These are phyloP conservation scores for Geranium incanum DNA, from an alignment of 441 rosid genomes.

Conservation along the genomic window DNA sequence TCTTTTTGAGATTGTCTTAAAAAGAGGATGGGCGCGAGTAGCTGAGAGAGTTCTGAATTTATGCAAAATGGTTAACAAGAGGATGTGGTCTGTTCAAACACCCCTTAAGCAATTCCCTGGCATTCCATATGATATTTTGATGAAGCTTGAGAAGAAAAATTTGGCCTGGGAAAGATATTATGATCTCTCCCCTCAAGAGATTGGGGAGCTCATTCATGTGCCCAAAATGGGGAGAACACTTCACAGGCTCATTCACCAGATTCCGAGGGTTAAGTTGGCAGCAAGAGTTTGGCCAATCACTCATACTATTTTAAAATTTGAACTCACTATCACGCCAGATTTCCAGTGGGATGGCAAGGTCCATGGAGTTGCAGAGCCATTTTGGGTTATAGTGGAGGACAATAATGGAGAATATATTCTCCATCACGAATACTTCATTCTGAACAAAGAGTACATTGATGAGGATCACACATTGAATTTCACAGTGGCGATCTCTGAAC, in stretches of 20 bases:
- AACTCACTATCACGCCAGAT: conserved; percentile 76
- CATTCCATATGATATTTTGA: conserved; percentile 68
- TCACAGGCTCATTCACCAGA: conserved; percentile 78
- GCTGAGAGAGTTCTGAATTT: conserved; percentile 85
- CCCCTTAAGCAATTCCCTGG: conserved; percentile 86
- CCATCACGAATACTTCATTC: conserved; percentile 81
- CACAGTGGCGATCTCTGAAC: conserved; percentile 89
- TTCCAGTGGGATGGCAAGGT: conserved; percentile 90
- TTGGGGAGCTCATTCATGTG: conserved; percentile 78
- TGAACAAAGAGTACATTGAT: conserved; percentile 78
- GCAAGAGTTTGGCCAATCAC: conserved; percentile 89
- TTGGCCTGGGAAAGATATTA: conserved; percentile 93
- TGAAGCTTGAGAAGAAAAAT: conserved; percentile 88
- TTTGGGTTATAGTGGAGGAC: conserved; percentile 93
- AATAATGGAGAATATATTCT: conserved; percentile 85
- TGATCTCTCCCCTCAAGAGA: conserved; percentile 81
- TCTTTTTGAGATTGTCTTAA: conserved; percentile 81
- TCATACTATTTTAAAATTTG: conserved; percentile 70
- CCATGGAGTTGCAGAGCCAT: conserved; percentile 90
- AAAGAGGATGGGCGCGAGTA: conserved; percentile 89
- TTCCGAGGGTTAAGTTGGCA: conserved; percentile 72
- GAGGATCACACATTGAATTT: conserved; percentile 82
- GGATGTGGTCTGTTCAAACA: conserved; percentile 97
- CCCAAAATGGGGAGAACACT: conserved; percentile 89
- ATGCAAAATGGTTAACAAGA: conserved; percentile 82